These are phyloP conservation scores for Mesembryanthemum crystallinum DNA, from an alignment of 148 eudicot genomes.

Conservation along the genomic window DNA sequence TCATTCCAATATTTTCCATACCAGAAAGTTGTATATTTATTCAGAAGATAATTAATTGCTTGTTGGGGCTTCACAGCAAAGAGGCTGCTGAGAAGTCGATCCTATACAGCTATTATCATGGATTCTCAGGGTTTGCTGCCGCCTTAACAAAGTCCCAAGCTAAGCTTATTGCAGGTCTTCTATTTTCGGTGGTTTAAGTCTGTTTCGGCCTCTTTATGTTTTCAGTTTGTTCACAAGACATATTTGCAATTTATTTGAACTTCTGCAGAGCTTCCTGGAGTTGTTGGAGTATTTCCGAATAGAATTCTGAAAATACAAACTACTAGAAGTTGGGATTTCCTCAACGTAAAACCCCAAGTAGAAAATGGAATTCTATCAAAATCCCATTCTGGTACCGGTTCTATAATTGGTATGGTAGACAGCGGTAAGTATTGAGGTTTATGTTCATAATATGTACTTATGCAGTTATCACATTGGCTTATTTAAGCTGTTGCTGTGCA, in stretches of 20 bases:
- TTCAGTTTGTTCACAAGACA: neutral
- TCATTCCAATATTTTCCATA: too few relatives aligned
- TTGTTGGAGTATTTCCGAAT: conserved; percentile 43
- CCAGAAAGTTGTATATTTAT: too few relatives aligned
- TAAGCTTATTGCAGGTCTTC: conserved; percentile 37
- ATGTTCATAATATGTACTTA: conserved; percentile 11
- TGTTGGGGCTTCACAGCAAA: conserved; percentile 32
- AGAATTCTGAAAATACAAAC: conserved; percentile 38
- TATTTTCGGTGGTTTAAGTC: neutral
- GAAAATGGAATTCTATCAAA: conserved; percentile 36
- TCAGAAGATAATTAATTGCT: neutral
- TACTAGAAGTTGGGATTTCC: conserved; percentile 61
- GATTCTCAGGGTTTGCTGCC: conserved; percentile 61
- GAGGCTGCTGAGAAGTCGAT: conserved; percentile 43
- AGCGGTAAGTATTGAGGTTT: conserved; percentile 29
- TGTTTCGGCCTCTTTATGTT: neutral
- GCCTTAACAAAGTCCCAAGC: conserved; percentile 42
- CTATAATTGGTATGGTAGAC: conserved; percentile 51
- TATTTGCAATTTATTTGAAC: neutral
- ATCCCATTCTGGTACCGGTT: conserved; percentile 37
- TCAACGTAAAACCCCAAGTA: conserved; percentile 33
- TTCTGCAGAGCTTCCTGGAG: conserved; percentile 42
- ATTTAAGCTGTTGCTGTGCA: conserved; percentile 2
- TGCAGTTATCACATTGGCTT: neutral
- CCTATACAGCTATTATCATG: conserved; percentile 55